phyloP scores from a whole-genome alignment of 257 asterid genomes.

The Scutellaria barbata region DNA sequence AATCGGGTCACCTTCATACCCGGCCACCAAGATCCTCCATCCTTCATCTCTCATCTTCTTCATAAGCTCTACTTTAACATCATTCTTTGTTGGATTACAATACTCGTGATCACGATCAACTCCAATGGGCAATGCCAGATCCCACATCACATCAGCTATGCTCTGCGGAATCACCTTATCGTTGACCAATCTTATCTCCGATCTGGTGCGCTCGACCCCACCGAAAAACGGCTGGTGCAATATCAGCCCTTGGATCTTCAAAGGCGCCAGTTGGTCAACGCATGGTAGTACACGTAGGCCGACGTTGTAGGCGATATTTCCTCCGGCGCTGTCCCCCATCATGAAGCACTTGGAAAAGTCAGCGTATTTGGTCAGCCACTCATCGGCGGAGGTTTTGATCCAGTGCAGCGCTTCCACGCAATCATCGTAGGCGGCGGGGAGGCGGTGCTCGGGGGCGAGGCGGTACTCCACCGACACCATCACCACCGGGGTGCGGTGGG shows the following conservation, averaged over 20 bases:
- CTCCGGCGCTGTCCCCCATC: conserved; percentile 67
- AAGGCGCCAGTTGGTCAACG: conserved; percentile 35
- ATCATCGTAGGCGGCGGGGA: conserved; percentile 69
- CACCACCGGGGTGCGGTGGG: conserved; percentile 37
- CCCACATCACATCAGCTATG: conserved; percentile 49
- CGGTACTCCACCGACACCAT: conserved; percentile 54
- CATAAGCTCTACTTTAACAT: conserved; percentile 1
- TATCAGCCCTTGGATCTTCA: conserved; percentile 53
- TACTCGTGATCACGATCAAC: conserved; percentile 53
- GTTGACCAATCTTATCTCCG: conserved; percentile 43
- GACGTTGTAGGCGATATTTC: conserved; percentile 46
- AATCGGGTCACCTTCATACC: conserved; percentile 46
- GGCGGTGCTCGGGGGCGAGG: conserved; percentile 64
- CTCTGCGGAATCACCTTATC: conserved; percentile 29
- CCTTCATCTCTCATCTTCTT: conserved; percentile 25
- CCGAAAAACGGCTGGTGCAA: conserved; percentile 58
- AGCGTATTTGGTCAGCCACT: conserved; percentile 46
- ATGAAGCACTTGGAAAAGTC: conserved; percentile 52
- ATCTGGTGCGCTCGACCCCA: conserved; percentile 48
- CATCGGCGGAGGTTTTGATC: conserved; percentile 42
- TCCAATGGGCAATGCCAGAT: conserved; percentile 45
- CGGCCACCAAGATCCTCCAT: conserved; percentile 41
- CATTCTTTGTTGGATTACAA: conserved; percentile 37
- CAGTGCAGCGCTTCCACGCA: conserved; percentile 45
- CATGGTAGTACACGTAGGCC: conserved; percentile 35